Percentiles rank a stretch among this genome's conserved stretches.
Evolutionary conservation across 1,284 basidiomycete species (phyloP).

Genomic region (Macrocybe sp.): DNA sequence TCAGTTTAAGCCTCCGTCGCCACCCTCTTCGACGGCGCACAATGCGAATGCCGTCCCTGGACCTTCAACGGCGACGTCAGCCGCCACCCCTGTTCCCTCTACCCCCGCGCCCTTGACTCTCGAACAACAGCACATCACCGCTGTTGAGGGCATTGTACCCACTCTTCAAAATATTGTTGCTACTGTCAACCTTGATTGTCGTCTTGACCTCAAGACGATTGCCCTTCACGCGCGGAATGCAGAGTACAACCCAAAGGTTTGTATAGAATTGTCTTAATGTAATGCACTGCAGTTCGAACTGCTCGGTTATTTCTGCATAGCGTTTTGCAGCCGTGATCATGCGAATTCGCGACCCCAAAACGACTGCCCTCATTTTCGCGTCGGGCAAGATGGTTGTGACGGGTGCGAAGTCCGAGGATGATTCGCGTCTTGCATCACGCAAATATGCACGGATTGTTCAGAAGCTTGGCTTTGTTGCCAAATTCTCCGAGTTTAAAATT

Average conservation of each 20-base stretch:
- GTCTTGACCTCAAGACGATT: constrained; percentile 97
- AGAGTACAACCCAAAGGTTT: constrained; percentile 99
- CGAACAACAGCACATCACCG: constrained; percentile 88
- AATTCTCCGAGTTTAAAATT: constrained; percentile 99
- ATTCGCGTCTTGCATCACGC: constrained; percentile 93
- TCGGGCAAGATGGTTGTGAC: constrained; percentile 99
- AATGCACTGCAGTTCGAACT: constrained; percentile 56
- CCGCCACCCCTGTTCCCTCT: constrained; percentile 34
- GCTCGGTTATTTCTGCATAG: constrained; percentile 62
- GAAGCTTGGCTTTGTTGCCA: constrained; percentile 99
- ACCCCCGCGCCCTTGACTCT: constrained; percentile 72
- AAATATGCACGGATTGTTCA: constrained; percentile 99
- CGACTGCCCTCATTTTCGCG: constrained; percentile 98
- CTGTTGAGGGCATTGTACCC: constrained; percentile 92
- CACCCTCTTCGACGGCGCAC: constrained; percentile 10
- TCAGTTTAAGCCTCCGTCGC: constrained; percentile 20
- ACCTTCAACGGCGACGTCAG: constrained; percentile 45
- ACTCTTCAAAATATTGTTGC: constrained; percentile 99
- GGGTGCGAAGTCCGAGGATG: constrained; percentile 98
- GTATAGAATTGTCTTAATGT: constrained; percentile 43
- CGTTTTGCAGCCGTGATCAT: constrained; percentile 99
- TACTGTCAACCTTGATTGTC: constrained; percentile 97
- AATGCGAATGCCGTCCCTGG: constrained; percentile 35
- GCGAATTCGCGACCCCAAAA: constrained; percentile 99
- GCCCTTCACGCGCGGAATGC: constrained; percentile 97